phyloP scores from a whole-genome alignment of 345 rosid species.

The Eucalyptus curtisii region DNA sequence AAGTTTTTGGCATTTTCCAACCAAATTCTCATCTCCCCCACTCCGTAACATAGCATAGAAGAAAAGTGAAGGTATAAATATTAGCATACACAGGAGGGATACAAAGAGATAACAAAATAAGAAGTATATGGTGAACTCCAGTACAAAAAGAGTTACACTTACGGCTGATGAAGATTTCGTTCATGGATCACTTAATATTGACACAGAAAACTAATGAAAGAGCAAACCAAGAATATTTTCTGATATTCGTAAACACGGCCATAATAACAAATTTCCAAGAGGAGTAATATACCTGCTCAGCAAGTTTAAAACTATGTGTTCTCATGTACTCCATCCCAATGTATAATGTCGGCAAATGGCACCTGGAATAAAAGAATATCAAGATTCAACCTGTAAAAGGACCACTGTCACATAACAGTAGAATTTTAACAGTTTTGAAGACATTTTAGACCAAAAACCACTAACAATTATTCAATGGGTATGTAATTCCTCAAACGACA shows the following conservation, averaged over 20 bases:
- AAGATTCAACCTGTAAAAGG: slow-evolving; percentile 61
- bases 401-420: slow-evolving; percentile 36
- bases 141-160: neutral
- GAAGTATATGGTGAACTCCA: neutral
- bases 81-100: neutral
- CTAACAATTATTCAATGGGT: neutral
- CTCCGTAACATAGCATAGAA: neutral
- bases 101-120: neutral
- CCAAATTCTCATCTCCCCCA: neutral
- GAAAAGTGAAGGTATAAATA: neutral
- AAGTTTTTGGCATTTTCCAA: neutral
- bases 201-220: neutral
- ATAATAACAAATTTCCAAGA: neutral
- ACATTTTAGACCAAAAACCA: neutral
- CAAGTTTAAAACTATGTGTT: slow-evolving; percentile 93
- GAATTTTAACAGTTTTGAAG: slow-evolving; percentile 12
- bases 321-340: slow-evolving; percentile 99
- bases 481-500: neutral
- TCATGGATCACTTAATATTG: neutral
- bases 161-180: neutral
- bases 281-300: slow-evolving; percentile 63
- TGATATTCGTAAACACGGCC: neutral
- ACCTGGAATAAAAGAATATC: slow-evolving; percentile 85
- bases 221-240: neutral
- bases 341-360: slow-evolving; percentile 92